Evolutionary conservation across 352 stramenopile genomes (phyloP), one percentile per base, ranked within the genome.

Genomic region (Globisporangium irregulare): DNA sequence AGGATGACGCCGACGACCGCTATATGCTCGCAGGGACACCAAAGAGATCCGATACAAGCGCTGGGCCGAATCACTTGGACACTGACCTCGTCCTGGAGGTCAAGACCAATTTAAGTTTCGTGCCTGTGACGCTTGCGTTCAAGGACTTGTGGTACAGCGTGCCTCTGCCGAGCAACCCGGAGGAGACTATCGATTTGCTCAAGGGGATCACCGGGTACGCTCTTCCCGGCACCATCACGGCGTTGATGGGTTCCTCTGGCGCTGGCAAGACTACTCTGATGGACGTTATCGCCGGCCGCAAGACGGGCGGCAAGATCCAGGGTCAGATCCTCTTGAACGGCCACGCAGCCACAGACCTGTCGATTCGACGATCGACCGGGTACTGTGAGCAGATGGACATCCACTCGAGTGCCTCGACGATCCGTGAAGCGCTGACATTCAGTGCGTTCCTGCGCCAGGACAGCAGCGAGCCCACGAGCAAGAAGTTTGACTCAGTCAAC

Each of bases 221-320:
- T 12, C 22, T 50, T 7, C 77, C 76, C 0, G 73, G 77, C 1
- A 58, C 58, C 3, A 73, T 83, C 12, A 73, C 70, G 1, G 77
- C 77, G 18, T 56, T 85, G 25, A 81, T 83, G 69, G 77, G 77
- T 3, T 67, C 70, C 0, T 73, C 62, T 4, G 79, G 80, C 29
- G 77, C 82, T 25, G 87, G 90, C 1, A 96, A 97, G 70, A 95
- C 89, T 8, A 97, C 91, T 1, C 72, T 97, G 12, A 84, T 95
- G 59, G 90, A 98, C 76, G 89, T 97, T 0, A 86, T 98, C 46
- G 84, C 91, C 1, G 70, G 92, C 27, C 75, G 91, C 59, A 97
- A 97, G 70, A 86, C 74, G 12, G 78, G 74, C 24, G 90, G 90
- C n/a, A 73, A 36, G 9, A 80, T 94, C 50, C 75, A 59, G 43